Conservation (phyloP, 2,329 filamentous ascomycete genomes). For the Ophiostoma australiae region DNA sequence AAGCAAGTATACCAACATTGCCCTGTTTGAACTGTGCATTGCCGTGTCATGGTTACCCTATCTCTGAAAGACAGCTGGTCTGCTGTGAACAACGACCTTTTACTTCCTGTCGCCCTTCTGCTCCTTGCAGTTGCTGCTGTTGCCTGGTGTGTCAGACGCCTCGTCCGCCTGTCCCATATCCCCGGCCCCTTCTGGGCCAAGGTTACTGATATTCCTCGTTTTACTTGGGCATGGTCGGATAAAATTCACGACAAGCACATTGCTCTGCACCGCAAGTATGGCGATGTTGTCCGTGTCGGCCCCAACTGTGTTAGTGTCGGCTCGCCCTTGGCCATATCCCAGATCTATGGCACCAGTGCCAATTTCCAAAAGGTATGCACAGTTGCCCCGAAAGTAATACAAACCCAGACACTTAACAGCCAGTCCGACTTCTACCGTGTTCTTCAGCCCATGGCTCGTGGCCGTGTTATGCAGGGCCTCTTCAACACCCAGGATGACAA, state of each 20-base stretch:
- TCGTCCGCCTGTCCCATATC: slow-evolving; percentile 19
- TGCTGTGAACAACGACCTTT: background rate
- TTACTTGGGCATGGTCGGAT: slow-evolving; percentile 19
- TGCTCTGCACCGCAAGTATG: slow-evolving; percentile 16
- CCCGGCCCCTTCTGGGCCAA: slow-evolving; percentile 17
- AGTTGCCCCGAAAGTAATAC: background rate
- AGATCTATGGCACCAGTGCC: slow-evolving; percentile 20
- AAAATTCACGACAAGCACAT: slow-evolving; percentile 19
- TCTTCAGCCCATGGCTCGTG: slow-evolving; percentile 20
- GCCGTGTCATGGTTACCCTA: background rate
- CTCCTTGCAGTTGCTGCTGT: background rate
- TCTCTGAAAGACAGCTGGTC: background rate
- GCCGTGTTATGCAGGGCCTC: slow-evolving; percentile 20
- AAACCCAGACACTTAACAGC: background rate
- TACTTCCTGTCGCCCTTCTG: background rate
- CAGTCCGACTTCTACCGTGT: slow-evolving; percentile 18
- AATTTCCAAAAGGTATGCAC: slow-evolving; percentile 14
- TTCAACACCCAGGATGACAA: slow-evolving; percentile 21
- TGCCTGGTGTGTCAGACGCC: background rate
- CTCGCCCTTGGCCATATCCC: slow-evolving; percentile 12
- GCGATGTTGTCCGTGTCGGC: slow-evolving; percentile 18
- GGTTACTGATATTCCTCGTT: slow-evolving; percentile 14
- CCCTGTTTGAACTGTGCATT: background rate
- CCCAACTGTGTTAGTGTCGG: slow-evolving; percentile 18
- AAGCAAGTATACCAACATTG: background rate